Base-by-base conservation (phyloP, 805 yeast species). In the Yamadazyma tumulicola region DNA sequence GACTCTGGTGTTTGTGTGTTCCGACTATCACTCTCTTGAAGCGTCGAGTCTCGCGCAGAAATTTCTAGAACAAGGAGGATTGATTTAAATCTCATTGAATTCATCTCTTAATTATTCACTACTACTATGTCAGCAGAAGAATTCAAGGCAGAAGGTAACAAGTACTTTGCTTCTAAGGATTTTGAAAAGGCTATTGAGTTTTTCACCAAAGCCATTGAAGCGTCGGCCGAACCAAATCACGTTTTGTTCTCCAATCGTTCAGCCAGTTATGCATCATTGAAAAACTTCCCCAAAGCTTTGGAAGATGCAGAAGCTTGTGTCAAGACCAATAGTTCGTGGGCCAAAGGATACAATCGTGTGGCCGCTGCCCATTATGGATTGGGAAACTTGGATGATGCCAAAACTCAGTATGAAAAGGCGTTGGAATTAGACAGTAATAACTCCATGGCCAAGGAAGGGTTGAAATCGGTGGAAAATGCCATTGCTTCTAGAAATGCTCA, bases 291-390 rank as follows among this genome's bases (percentile, higher is more conserved):
- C 15, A 66, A 79, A 40, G 98, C 97, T 3, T 68, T 87, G 41
- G 67, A 70, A 29, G 98, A 93, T 59, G 98, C 97, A 12, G 64
- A 85, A 39, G 77, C 83, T 53, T 84, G 96, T 64, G 79, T 84
- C 35, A 73, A 76, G 51, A 79, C 88, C 62, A 86, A 85, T 45
- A 81, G 88, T 11, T 46, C 81, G 2, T 93, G 97, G 97, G 88
- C 96, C 15, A 93, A 93, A 64, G 98, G 97, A 31, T 85, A 84
- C 69, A 84, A 80, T 53, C 81, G 99, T 62, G 83, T 84, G 23
- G 99, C 86, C 40, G 89, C 97, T 45, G 98, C 98, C 20, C 77
- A 81, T 32, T 81, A 72, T 51, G 98, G 98, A n/a, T 67, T 84
- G 41, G 87, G 87, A 12, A 75, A 85, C 41, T 72, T 81, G 32